Percentiles rank a stretch among this genome's conserved stretches.
phyloP scores from a whole-genome alignment of 441 rosid species.

The Eruca vesicaria region DNA sequence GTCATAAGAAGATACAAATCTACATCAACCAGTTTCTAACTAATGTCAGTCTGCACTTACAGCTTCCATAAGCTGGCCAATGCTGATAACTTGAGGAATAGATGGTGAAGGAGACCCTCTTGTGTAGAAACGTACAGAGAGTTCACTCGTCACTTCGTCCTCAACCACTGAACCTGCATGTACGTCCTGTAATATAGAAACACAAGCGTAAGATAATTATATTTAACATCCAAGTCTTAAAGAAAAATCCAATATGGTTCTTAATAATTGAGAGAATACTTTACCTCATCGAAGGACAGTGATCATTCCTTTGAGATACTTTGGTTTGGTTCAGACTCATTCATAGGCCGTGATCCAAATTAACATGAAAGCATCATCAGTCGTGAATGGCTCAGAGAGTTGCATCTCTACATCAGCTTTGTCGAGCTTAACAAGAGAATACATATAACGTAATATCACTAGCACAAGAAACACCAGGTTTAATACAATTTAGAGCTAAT shows the following conservation, averaged over 20 bases:
- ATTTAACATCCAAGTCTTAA: background rate
- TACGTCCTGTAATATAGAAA: conserved; percentile 52
- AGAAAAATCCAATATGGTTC: background rate
- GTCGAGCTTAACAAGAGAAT: conserved; percentile 51
- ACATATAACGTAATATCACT: background rate
- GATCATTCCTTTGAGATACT: conserved; percentile 77
- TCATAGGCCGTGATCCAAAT: conserved; percentile 54
- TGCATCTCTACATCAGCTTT: conserved; percentile 55
- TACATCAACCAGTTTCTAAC: conserved; percentile 4
- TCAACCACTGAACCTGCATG: conserved; percentile 48
- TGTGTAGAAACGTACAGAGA: conserved; percentile 67
- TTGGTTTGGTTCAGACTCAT: conserved; percentile 48
- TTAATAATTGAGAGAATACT: background rate
- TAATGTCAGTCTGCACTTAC: conserved; percentile 39
- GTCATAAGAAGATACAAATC: background rate
- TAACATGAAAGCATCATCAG: conserved; percentile 83
- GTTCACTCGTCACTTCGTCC: conserved; percentile 76
- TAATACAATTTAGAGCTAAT: background rate
- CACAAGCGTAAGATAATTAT: background rate
- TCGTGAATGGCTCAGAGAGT: conserved; percentile 73
- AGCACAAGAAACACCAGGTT: conserved; percentile 15
- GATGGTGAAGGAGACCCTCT: conserved; percentile 65
- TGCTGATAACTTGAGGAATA: conserved; percentile 67
- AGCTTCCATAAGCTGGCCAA: conserved; percentile 89
- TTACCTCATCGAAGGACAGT: conserved; percentile 85